Base-by-base conservation (phyloP, 371 early-diverging fungal species). In the Haplosporangium sp. region DNA sequence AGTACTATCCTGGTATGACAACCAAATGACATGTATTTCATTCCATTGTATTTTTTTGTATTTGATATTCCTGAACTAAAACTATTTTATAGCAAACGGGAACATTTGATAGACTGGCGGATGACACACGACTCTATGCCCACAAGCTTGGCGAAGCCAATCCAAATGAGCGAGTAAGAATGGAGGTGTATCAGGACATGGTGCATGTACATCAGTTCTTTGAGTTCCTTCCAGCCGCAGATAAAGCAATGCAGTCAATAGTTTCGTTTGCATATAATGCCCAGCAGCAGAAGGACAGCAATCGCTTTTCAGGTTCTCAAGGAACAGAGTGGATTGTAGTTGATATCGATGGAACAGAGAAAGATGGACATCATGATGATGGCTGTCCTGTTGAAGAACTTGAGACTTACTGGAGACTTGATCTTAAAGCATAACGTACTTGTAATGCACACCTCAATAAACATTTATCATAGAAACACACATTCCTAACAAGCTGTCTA, bases 171-270 rank as follows among this genome's bases (percentile, higher is more conserved):
- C 57, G 58, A n/a, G 71, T 72, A 13, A 69, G 82, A 15, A 17
- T 75, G 0, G 82, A 81, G 50, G 50, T 81, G 8, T 81, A 74
- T 34, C 65, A 50, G 10, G 82, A 81, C 44, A 71, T 71, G 75
- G 75, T 81, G 17, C 82, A 81, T 34, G 82, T 81, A 10, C 74
- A 74, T 40, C 82, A 71, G 20, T 74, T 64, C 44, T 75, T 81
- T 55, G 82, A 75, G 66, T 81, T 81, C 65, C 61, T 81, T n/a
- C 66, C 72, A 17, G 61, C 66, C 66, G 75, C 82, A 1, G 48
- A 50, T 9, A 45, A 63, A 38, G 82, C 82, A 0, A 27, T 75
- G n/a, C 42, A 42, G 34, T 55, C 67, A 19, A 69, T 72, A 17
- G 69, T 65, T 2, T 37, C 55, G 4, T 81, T 81, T 65, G 72